Percentiles rank a stretch among this genome's conserved stretches.
These are phyloP conservation scores for Hypoxylon sp. DNA, from an alignment of 2,329 filamentous ascomycete genomes.

Conservation along the genomic window DNA sequence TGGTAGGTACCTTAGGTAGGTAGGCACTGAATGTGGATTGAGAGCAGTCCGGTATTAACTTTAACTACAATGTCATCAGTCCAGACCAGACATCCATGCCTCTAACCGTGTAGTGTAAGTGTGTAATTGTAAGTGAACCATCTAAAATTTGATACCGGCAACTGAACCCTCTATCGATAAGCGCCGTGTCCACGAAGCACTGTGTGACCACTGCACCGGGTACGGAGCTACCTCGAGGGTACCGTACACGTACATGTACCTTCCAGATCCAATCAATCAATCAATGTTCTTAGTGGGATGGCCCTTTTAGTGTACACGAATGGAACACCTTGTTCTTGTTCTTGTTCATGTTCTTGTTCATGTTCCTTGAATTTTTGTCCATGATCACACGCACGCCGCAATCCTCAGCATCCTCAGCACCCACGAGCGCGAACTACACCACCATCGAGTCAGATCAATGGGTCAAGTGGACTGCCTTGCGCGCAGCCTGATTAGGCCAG, in stretches of 20 bases:
- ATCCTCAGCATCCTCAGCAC: constrained; percentile 13
- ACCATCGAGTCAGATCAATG: constrained; percentile 41
- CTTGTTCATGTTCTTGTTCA: too few relatives aligned
- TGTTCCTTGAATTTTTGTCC: constrained; percentile 4
- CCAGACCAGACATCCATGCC: too few relatives aligned
- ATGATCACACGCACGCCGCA: constrained; percentile 37
- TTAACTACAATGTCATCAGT: too few relatives aligned
- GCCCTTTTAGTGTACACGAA: too few relatives aligned
- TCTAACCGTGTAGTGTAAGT: too few relatives aligned
- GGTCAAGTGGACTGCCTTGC: constrained; percentile 41
- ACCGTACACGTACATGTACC: too few relatives aligned
- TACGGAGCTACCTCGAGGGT: too few relatives aligned
- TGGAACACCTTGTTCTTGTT: constrained; percentile 28
- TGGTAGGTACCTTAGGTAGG: too few relatives aligned
- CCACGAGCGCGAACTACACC: constrained; percentile 17
- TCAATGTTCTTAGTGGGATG: constrained; percentile 15
- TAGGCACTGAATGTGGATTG: not conserved
- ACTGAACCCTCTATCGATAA: constrained; percentile 4
- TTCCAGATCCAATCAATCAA: too few relatives aligned
- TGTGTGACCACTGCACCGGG: not conserved
- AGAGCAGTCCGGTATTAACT: too few relatives aligned
- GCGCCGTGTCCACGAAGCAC: not conserved
- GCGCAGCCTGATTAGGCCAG: constrained; percentile 41
- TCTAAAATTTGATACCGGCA: not conserved
- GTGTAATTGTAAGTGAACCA: not conserved